These are phyloP conservation scores for Monilinia vaccinii-corymbosi DNA, from an alignment of 2,329 filamentous ascomycete species.

Conservation along the genomic window DNA sequence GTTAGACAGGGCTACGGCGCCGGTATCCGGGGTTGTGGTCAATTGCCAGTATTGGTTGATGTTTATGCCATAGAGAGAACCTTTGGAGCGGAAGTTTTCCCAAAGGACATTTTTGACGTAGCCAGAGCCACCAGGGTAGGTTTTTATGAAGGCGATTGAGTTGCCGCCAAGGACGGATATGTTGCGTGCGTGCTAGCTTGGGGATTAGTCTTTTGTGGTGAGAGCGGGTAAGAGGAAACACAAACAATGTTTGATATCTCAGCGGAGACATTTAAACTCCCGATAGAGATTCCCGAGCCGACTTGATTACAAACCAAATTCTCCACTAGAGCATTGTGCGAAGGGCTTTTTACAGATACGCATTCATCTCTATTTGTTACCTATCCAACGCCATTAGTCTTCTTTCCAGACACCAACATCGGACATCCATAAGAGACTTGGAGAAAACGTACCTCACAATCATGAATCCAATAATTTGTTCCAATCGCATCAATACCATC, in stretches of 20 bases:
- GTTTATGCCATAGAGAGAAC: constrained; percentile 21
- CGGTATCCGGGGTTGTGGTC: constrained; percentile 21
- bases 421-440: not conserved
- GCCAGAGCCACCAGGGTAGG: constrained; percentile 31
- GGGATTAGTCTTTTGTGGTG: not conserved
- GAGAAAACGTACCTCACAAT: constrained; percentile 24
- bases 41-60: constrained; percentile 26
- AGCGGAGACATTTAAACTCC: constrained; percentile 21
- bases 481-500: constrained; percentile 32
- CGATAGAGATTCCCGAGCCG: constrained; percentile 31
- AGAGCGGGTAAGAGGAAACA: no score
- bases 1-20: constrained; percentile 20
- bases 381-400: not conserved
- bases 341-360: constrained; percentile 32
- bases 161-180: constrained; percentile 31
- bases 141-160: constrained; percentile 33
- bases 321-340: constrained; percentile 30
- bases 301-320: constrained; percentile 32
- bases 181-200: constrained; percentile 19
- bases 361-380: constrained; percentile 33
- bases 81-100: constrained; percentile 25
- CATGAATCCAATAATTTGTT: constrained; percentile 31
- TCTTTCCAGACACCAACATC: not conserved
- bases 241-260: constrained; percentile 8
- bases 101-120: constrained; percentile 32